These are phyloP conservation scores for Myriosclerotinia curreyana DNA, from an alignment of 2,329 filamentous ascomycete species.

Conservation along the genomic window DNA sequence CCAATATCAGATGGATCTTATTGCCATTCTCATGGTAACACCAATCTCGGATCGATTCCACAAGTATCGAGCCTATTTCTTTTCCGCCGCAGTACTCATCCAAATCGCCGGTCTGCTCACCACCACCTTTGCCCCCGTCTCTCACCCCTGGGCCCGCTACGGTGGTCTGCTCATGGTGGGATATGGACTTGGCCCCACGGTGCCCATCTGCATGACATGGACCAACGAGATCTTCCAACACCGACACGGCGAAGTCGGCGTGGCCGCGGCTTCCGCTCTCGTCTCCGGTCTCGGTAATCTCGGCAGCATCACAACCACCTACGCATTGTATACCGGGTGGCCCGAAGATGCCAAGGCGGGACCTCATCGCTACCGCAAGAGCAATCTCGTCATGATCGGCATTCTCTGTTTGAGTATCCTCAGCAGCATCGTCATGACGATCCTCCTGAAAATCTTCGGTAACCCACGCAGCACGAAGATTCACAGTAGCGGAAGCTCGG, in stretches of 20 bases:
- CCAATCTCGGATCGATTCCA: constrained; percentile 87
- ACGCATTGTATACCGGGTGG: constrained; percentile 87
- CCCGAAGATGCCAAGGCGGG: constrained; percentile 68
- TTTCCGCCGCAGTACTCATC: constrained; percentile 69
- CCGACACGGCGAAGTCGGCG: constrained; percentile 85
- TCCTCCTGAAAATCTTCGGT: constrained; percentile 59
- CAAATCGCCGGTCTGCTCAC: constrained; percentile 80
- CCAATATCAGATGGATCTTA: constrained; percentile 68
- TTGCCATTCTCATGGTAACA: constrained; percentile 80
- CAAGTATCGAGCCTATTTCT: constrained; percentile 74
- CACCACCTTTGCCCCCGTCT: constrained; percentile 67
- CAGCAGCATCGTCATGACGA: constrained; percentile 66
- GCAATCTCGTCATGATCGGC: constrained; percentile 84
- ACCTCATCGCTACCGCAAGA: constrained; percentile 70
- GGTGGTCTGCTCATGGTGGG: constrained; percentile 86
- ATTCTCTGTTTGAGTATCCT: constrained; percentile 77
- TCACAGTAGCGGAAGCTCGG: constrained; percentile 40
- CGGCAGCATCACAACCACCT: constrained; percentile 82
- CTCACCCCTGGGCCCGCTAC: constrained; percentile 77
- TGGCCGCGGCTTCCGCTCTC: constrained; percentile 79
- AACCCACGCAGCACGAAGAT: constrained; percentile 52
- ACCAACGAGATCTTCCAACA: constrained; percentile 86
- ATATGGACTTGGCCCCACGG: constrained; percentile 85
- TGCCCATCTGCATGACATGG: constrained; percentile 94
- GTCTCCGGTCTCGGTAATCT: constrained; percentile 86